These are phyloP conservation scores for Gnomoniopsis sp. DNA, from an alignment of 2,329 filamentous ascomycete genomes.

Conservation along the genomic window DNA sequence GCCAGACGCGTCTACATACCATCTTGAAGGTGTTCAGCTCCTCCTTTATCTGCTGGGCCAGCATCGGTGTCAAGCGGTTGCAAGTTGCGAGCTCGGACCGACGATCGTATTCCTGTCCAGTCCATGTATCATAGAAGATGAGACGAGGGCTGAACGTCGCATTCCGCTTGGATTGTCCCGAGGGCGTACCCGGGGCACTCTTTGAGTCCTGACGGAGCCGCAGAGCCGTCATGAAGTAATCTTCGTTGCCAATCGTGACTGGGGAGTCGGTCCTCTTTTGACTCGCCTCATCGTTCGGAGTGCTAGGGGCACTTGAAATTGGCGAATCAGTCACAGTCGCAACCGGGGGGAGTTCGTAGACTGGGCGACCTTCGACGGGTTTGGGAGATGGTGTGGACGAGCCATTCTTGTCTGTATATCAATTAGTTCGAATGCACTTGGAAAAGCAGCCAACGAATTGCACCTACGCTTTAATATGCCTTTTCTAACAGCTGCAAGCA, in stretches of 20 bases:
- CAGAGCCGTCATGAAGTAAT: conserved; percentile 82
- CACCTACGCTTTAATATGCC: conserved; percentile 87
- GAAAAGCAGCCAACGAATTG: background rate
- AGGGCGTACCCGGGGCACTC: conserved; percentile 77
- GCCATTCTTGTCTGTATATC: conserved; percentile 54
- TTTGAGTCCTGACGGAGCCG: conserved; percentile 73
- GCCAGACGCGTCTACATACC: conserved; percentile 53
- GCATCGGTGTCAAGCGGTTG: conserved; percentile 93
- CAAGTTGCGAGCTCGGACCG: conserved; percentile 95
- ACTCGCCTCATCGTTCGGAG: conserved; percentile 73
- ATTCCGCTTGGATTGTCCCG: conserved; percentile 53
- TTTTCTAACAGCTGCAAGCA: conserved; percentile 88
- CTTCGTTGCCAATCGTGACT: conserved; percentile 74
- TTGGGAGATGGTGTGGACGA: conserved; percentile 66
- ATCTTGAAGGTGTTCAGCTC: conserved; percentile 99
- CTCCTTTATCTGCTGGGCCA: conserved; percentile 99
- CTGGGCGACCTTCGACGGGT: conserved; percentile 53
- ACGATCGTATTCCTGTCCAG: conserved; percentile 90
- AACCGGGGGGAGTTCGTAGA: conserved; percentile 58
- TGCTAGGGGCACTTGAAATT: conserved; percentile 81
- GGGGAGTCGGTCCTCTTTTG: conserved; percentile 63
- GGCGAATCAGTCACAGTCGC: conserved; percentile 72
- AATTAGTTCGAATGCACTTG: conserved; percentile 15
- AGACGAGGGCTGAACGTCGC: conserved; percentile 87
- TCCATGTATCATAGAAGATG: conserved; percentile 95